Evolutionary conservation across 2,329 filamentous ascomycete genomes (phyloP).

Genomic region (Pyrenophora tritici-repentis): DNA sequence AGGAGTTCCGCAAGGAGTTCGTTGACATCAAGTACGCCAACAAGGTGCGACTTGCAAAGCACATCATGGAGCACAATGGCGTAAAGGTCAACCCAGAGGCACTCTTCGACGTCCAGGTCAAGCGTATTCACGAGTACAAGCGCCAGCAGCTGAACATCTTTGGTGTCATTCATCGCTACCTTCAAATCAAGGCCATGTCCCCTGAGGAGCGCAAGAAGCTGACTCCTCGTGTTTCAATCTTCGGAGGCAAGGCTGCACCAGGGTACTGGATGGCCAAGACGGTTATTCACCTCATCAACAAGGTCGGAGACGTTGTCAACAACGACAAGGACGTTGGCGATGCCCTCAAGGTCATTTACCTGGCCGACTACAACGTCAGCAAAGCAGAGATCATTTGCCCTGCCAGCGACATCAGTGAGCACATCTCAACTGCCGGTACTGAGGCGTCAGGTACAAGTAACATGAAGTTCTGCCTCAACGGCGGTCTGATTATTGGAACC

Average conservation of each 20-base stretch:
- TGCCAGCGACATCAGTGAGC: slow-evolving; percentile 94
- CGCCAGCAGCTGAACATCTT: slow-evolving; percentile 99
- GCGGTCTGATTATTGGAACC: slow-evolving; percentile 95
- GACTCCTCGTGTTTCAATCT: slow-evolving; percentile 88
- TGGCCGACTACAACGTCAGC: slow-evolving; percentile 99
- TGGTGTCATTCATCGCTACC: slow-evolving; percentile 92
- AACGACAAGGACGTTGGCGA: slow-evolving; percentile 91
- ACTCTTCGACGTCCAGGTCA: slow-evolving; percentile 96
- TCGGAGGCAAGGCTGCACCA: slow-evolving; percentile 95
- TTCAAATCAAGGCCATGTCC: slow-evolving; percentile 83
- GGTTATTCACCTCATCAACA: slow-evolving; percentile 95
- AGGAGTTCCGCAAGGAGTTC: slow-evolving; percentile 92
- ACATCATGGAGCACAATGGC: slow-evolving; percentile 81
- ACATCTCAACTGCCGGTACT: slow-evolving; percentile 97
- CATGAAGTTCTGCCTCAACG: slow-evolving; percentile 99
- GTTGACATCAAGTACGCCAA: slow-evolving; percentile 95
- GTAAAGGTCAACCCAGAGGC: slow-evolving; percentile 84
- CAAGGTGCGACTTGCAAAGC: slow-evolving; percentile 88
- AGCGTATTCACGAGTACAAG: slow-evolving; percentile 99
- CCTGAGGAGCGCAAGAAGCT: slow-evolving; percentile 85
- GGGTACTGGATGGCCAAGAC: slow-evolving; percentile 99
- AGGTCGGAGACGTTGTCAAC: slow-evolving; percentile 87
- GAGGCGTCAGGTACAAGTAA: slow-evolving; percentile 89
- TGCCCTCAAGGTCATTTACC: slow-evolving; percentile 92
- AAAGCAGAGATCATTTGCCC: slow-evolving; percentile 97